These are phyloP conservation scores for Pythium rishiriense DNA, from an alignment of 352 stramenopile species.

Conservation along the genomic window DNA sequence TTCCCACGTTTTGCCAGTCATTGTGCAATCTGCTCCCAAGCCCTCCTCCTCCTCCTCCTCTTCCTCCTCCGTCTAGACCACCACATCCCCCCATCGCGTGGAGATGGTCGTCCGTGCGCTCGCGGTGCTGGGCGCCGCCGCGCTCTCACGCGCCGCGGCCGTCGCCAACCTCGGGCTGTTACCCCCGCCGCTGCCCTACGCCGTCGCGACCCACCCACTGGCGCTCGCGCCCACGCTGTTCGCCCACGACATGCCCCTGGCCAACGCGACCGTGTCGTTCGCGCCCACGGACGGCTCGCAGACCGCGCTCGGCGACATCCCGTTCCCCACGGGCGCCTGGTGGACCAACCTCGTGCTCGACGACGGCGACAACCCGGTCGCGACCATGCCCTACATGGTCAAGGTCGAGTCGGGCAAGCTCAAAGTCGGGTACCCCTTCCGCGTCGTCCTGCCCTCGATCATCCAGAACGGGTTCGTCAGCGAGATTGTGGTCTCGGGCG, in stretches of 20 bases:
- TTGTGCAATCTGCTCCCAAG: not conserved
- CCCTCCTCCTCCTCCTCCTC: not conserved
- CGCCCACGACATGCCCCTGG: conserved; percentile 39
- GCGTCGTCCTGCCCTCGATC: conserved; percentile 55
- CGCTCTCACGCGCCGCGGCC: conserved; percentile 6
- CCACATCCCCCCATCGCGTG: not conserved
- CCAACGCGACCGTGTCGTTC: conserved; percentile 20
- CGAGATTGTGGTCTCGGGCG: conserved; percentile 57
- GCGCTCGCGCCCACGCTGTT: conserved; percentile 53
- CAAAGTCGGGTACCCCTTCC: conserved; percentile 79
- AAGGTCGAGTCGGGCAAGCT: conserved; percentile 55
- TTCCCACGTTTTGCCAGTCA: not conserved
- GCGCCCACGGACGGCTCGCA: conserved; percentile 21
- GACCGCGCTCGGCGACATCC: conserved; percentile 42
- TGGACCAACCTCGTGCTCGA: conserved; percentile 84
- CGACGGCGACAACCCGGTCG: conserved; percentile 52
- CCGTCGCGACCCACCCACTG: conserved; percentile 50
- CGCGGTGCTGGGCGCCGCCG: conserved; percentile 17
- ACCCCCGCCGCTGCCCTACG: conserved; percentile 44
- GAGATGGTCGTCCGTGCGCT: conserved; percentile 9
- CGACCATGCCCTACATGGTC: conserved; percentile 71
- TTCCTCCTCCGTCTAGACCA: not conserved
- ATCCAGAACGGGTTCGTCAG: conserved; percentile 76
- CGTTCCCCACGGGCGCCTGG: conserved; percentile 79
- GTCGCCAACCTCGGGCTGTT: conserved; percentile 26